phyloP scores from a whole-genome alignment of 768 basidiomycete species.

The Grammothele lineata region DNA sequence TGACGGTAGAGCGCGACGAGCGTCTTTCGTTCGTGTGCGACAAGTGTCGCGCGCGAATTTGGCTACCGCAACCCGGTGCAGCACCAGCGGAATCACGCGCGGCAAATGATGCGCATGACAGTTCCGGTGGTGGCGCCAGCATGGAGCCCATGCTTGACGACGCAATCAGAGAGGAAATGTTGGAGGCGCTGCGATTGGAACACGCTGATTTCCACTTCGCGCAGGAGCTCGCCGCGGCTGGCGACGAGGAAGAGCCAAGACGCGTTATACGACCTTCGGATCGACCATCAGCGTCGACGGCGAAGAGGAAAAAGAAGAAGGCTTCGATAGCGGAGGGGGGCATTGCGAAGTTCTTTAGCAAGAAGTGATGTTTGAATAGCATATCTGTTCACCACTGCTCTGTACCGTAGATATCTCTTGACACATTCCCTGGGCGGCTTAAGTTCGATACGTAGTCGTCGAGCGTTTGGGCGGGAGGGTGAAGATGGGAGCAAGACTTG shows the following conservation, averaged over 20 bases:
- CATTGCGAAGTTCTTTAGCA: slow-evolving; percentile 46
- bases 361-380: slow-evolving; percentile 21
- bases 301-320: slow-evolving; percentile 32
- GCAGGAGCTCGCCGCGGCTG: slow-evolving; percentile 57
- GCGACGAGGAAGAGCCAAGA: slow-evolving; percentile 21
- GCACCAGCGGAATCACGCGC: background rate
- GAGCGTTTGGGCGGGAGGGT: no score
- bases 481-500: no score
- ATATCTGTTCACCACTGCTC: background rate
- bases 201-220: slow-evolving; percentile 92
- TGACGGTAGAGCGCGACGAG: background rate
- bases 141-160: slow-evolving; percentile 22
- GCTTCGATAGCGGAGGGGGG: slow-evolving; percentile 25
- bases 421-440: no score
- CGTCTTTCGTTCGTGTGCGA: slow-evolving; percentile 48
- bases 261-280: slow-evolving; percentile 20
- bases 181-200: slow-evolving; percentile 53
- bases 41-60: slow-evolving; percentile 50
- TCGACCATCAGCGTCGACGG: slow-evolving; percentile 14
- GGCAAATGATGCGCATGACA: slow-evolving; percentile 9
- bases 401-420: no score
- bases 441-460: no score
- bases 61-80: slow-evolving; percentile 22
- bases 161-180: slow-evolving; percentile 28
- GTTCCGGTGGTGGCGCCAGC: slow-evolving; percentile 21